Percentiles rank a stretch among this genome's conserved stretches.
Evolutionary conservation across 495 filamentous ascomycete species (phyloP).

Genomic region (Penicillium verhagenii): DNA sequence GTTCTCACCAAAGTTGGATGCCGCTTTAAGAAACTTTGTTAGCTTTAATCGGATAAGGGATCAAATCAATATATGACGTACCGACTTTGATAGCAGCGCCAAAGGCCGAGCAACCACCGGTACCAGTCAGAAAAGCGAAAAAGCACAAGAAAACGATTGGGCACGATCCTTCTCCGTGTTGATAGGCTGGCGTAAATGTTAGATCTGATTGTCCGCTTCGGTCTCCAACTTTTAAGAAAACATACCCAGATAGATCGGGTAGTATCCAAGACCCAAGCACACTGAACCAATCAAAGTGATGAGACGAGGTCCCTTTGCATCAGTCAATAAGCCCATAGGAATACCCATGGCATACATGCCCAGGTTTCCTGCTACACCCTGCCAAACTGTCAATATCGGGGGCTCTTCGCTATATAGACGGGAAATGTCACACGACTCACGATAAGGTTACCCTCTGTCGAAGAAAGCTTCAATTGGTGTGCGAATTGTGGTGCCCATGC

Average conservation of each 20-base stretch:
- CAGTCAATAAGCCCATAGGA: slow-evolving; percentile 83
- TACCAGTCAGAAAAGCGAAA: slow-evolving; percentile 78
- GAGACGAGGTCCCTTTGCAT: slow-evolving; percentile 75
- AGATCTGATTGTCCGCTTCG: background rate
- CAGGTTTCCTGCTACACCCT: slow-evolving; percentile 87
- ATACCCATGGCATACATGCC: slow-evolving; percentile 95
- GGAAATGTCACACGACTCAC: slow-evolving; percentile 43
- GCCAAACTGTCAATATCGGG: slow-evolving; percentile 19
- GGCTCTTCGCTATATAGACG: background rate
- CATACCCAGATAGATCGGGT: slow-evolving; percentile 67
- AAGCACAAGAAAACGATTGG: slow-evolving; percentile 71
- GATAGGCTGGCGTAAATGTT: slow-evolving; percentile 42
- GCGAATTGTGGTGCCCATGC: slow-evolving; percentile 98
- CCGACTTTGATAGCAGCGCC: slow-evolving; percentile 77
- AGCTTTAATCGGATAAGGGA: background rate
- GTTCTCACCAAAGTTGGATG: slow-evolving; percentile 88
- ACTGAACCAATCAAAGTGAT: slow-evolving; percentile 72
- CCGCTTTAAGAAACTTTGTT: slow-evolving; percentile 48
- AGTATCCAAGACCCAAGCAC: slow-evolving; percentile 73
- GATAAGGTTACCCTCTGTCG: slow-evolving; percentile 89
- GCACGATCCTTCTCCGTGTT: slow-evolving; percentile 54
- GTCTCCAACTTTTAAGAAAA: background rate
- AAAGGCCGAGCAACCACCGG: slow-evolving; percentile 87
- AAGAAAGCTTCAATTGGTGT: slow-evolving; percentile 76
- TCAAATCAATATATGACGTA: slow-evolving; percentile 26